Percentiles rank a stretch among this genome's conserved stretches.
Evolutionary conservation across 2,329 filamentous ascomycete genomes (phyloP).

Genomic region (Sarocladium strictum): DNA sequence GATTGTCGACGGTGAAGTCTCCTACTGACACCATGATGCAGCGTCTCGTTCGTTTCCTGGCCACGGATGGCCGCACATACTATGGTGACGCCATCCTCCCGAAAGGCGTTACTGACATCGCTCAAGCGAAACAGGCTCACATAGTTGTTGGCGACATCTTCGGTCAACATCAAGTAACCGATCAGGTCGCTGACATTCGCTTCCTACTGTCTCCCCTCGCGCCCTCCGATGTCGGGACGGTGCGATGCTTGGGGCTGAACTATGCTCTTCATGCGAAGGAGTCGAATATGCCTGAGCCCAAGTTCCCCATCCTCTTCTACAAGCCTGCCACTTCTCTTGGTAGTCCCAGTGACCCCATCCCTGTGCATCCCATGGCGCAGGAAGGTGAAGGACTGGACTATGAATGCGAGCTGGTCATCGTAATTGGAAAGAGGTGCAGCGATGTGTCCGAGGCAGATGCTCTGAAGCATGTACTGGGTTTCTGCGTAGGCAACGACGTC

Average conservation of each 20-base stretch:
- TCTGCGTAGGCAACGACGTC: slow-evolving; percentile 73
- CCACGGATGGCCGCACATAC: slow-evolving; percentile 62
- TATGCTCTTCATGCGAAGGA: slow-evolving; percentile 68
- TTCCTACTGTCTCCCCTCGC: slow-evolving; percentile 59
- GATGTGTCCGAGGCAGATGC: slow-evolving; percentile 61
- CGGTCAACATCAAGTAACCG: slow-evolving; percentile 56
- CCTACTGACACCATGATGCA: slow-evolving; percentile 22
- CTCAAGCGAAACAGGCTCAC: slow-evolving; percentile 53
- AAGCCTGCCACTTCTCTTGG: slow-evolving; percentile 56
- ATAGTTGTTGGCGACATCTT: slow-evolving; percentile 63
- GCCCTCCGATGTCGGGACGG: slow-evolving; percentile 55
- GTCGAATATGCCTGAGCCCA: slow-evolving; percentile 61
- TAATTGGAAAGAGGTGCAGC: slow-evolving; percentile 62
- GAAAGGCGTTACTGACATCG: slow-evolving; percentile 51
- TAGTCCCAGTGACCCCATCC: slow-evolving; percentile 60
- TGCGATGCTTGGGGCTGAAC: slow-evolving; percentile 66
- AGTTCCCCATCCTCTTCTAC: slow-evolving; percentile 66
- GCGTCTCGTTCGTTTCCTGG: slow-evolving; percentile 69
- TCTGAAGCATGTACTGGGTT: slow-evolving; percentile 68
- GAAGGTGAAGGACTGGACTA: slow-evolving; percentile 65
- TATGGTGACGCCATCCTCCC: slow-evolving; percentile 72
- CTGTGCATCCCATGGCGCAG: slow-evolving; percentile 60
- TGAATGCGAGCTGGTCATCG: slow-evolving; percentile 70
- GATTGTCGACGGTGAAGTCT: background rate
- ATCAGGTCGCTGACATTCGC: slow-evolving; percentile 50